Base-by-base conservation (phyloP, 2,329 filamentous ascomycete species). In the Fusarium sp. region DNA sequence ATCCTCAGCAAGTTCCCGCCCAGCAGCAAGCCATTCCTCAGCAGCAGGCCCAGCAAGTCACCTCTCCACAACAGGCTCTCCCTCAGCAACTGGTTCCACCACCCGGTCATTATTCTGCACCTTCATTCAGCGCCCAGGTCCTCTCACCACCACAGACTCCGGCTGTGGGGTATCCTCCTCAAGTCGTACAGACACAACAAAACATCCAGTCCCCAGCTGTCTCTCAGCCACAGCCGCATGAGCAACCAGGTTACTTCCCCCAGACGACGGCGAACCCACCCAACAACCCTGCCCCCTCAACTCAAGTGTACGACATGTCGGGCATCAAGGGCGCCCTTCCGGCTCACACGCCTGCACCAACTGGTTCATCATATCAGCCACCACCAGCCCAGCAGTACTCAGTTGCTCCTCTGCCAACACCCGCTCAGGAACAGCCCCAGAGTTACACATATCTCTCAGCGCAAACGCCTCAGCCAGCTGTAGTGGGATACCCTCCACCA, bases 271-370 rank as follows among this genome's bases (percentile, higher is more conserved):
- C 8, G 16, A 14, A 13, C 0, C 41, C 52, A 3, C 9, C 18
- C 2, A 69, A 62, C n/a, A 71, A 45, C 0, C n/a, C 56, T 4
- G 2, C 20, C 1, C 5, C 24, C 7, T 24, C 65, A 13, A 13
- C 67, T 5, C 67, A 68, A 2, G 7, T 65, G 1, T 78, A 67
- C 6, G 43, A 72, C 35, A 72, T 77, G 76, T 10, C 50, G 1
- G 48, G 69, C 1, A 66, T 77, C 39, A 62, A 58, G 10, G 56
- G 67, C 0, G 72, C 76, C 7, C 76, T 77, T 6, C 76, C 75
- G 16, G 18, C 20, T 0, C 18, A 58, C 1, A 58, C 54, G 1
- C n/a, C 65, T 6, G 22, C 18, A 0, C 4, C 43, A 0, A 10
- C 39, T 0, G 9, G 43, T 11, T n/a, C 50, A 1, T 61, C 39